Percentiles rank a stretch among this genome's conserved stretches.
These are phyloP conservation scores for Flaveria brownii DNA, from an alignment of 129 eudicot species.

Conservation along the genomic window DNA sequence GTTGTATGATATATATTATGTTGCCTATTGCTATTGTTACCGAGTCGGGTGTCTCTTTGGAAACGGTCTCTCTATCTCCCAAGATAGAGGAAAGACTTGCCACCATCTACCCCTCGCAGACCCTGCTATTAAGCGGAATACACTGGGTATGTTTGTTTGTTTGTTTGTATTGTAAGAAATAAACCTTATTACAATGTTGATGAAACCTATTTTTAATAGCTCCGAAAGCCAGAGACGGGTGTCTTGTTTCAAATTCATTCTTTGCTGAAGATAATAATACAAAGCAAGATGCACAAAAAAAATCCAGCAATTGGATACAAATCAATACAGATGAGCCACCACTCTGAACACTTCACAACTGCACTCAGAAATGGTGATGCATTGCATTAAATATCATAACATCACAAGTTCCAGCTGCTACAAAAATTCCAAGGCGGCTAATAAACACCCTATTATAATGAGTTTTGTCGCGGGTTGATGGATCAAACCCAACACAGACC, in stretches of 20 bases:
- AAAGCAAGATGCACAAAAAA: not conserved
- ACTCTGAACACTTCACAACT: not conserved
- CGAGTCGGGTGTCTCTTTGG: no score
- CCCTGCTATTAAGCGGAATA: no score
- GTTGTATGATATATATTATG: no score
- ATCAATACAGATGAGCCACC: not conserved
- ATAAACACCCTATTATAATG: not conserved
- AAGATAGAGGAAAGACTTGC: no score
- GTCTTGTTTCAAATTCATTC: not conserved
- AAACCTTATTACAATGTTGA: not conserved
- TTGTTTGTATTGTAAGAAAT: not conserved
- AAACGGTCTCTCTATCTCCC: no score
- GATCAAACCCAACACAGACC: not conserved
- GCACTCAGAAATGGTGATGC: not conserved
- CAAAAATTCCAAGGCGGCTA: not conserved
- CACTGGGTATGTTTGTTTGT: no score
- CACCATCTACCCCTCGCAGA: no score
- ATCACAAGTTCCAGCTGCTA: slow-evolving; percentile 4
- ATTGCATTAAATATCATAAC: not conserved
- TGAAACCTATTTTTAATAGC: not conserved
- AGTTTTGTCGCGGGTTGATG: not conserved
- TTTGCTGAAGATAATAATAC: not conserved
- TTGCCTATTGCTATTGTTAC: no score
- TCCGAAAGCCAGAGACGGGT: not conserved
- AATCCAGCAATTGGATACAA: not conserved